phyloP scores from a whole-genome alignment of 495 filamentous ascomycete genomes.

The Bombardia bombarda region DNA sequence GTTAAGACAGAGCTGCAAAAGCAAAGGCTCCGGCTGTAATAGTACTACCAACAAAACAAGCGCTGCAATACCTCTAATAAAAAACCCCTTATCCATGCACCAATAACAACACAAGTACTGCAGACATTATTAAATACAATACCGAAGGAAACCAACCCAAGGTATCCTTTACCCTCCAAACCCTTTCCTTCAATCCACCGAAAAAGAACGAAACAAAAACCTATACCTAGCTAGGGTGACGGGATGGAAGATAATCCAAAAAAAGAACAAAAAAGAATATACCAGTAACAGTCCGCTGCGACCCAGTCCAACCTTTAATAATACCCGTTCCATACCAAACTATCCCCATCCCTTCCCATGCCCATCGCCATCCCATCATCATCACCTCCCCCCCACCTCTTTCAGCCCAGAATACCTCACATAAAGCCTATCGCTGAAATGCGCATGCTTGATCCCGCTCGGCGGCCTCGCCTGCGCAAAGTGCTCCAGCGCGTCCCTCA shows the following conservation, averaged over 20 bases:
- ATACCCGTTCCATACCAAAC: not conserved
- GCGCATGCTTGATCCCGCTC: constrained; percentile 80
- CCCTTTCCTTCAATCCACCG: too few relatives aligned
- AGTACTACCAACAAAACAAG: not conserved
- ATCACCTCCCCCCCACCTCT: constrained; percentile 3
- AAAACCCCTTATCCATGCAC: not conserved
- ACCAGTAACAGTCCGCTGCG: too few relatives aligned
- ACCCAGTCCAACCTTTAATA: not conserved
- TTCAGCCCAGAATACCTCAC: constrained; percentile 54
- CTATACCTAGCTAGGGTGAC: too few relatives aligned
- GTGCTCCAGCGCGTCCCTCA: constrained; percentile 72
- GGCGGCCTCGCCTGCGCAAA: constrained; percentile 67
- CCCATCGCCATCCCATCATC: too few relatives aligned
- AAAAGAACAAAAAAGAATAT: not conserved
- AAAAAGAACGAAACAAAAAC: too few relatives aligned
- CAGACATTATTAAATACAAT: too few relatives aligned
- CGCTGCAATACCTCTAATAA: not conserved
- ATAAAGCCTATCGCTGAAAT: constrained; percentile 82
- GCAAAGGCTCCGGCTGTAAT: not conserved
- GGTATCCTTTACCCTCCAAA: too few relatives aligned
- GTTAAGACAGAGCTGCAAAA: not conserved
- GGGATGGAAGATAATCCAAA: too few relatives aligned
- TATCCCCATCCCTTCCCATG: too few relatives aligned
- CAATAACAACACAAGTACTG: too few relatives aligned
- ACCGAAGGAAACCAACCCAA: too few relatives aligned